phyloP scores from a whole-genome alignment of 352 stramenopile genomes.

The Phytophthora palmivora region DNA sequence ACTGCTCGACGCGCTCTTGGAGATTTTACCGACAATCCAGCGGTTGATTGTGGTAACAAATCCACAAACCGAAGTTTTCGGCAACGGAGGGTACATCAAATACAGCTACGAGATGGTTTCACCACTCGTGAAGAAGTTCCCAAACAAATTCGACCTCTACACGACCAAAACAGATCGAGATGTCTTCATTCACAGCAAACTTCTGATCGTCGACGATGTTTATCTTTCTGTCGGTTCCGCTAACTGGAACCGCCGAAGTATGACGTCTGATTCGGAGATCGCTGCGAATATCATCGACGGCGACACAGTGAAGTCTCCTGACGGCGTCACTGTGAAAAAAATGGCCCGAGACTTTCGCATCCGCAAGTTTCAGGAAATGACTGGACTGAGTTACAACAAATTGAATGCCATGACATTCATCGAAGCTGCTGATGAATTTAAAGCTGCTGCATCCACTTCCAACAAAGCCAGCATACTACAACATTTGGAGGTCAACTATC shows the following conservation, averaged over 20 bases:
- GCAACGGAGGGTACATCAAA: conserved; percentile 42
- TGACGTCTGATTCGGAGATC: conserved; percentile 62
- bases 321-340: conserved; percentile 40
- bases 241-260: conserved; percentile 59
- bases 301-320: conserved; percentile 13
- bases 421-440: conserved; percentile 40
- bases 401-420: conserved; percentile 55
- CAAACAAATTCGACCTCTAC: conserved; percentile 37
- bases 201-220: conserved; percentile 64
- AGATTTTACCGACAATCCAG: conserved; percentile 49
- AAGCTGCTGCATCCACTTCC: conserved; percentile 28
- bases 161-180: conserved; percentile 36
- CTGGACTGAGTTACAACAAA: conserved; percentile 41
- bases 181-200: conserved; percentile 61
- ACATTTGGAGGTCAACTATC: conserved; percentile 6
- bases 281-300: conserved; percentile 55
- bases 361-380: conserved; percentile 67
- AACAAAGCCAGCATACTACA: conserved; percentile 32
- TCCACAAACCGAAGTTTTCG: conserved; percentile 25
- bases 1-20: conserved; percentile 46
- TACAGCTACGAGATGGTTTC: conserved; percentile 57
- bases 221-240: conserved; percentile 58
- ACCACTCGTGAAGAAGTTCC: conserved; percentile 36
- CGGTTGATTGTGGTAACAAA: conserved; percentile 55
- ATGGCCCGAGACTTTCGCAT: conserved; percentile 60